phyloP scores from a whole-genome alignment of 2,329 filamentous ascomycete genomes.

The Chaetomiaceae sp. region DNA sequence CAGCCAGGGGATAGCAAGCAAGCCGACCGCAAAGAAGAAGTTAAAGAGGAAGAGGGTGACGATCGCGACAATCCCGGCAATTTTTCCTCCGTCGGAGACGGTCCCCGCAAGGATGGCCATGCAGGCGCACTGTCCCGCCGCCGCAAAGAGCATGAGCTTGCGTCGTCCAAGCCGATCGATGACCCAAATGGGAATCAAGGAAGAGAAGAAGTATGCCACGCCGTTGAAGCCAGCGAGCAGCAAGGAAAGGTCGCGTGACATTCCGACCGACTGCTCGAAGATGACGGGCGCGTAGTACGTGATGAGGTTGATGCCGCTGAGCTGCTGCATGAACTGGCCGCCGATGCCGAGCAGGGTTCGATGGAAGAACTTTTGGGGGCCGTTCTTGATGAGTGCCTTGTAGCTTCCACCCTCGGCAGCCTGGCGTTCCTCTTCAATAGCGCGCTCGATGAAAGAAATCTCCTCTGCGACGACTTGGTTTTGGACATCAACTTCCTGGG shows the following conservation, averaged over 20 bases:
- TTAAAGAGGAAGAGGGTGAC: slow-evolving; percentile 1
- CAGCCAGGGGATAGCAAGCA: slow-evolving; percentile 1
- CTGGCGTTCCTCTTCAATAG: not conserved
- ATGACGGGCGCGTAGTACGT: not conserved
- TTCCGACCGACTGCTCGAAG: not conserved
- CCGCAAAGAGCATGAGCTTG: slow-evolving; percentile 1
- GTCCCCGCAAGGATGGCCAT: not conserved
- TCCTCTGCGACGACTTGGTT: not conserved
- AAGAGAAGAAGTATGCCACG: not conserved
- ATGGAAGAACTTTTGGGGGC: slow-evolving; percentile 1
- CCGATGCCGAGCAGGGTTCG: not conserved
- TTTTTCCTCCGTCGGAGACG: not conserved
- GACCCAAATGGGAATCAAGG: not conserved
- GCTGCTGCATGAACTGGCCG: slow-evolving; percentile 2
- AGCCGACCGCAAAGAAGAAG: not conserved
- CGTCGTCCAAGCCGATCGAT: not conserved
- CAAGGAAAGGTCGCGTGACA: not conserved
- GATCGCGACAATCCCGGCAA: not conserved
- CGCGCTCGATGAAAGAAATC: not conserved
- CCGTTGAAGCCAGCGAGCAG: slow-evolving; percentile 1
- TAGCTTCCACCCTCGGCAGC: not conserved
- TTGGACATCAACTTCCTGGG: not conserved
- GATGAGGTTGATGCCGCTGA: not conserved
- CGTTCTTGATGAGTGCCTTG: not conserved
- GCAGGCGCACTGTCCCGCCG: not conserved